Evolutionary conservation across 345 rosid genomes (phyloP).

Genomic region (Salix dunnii): DNA sequence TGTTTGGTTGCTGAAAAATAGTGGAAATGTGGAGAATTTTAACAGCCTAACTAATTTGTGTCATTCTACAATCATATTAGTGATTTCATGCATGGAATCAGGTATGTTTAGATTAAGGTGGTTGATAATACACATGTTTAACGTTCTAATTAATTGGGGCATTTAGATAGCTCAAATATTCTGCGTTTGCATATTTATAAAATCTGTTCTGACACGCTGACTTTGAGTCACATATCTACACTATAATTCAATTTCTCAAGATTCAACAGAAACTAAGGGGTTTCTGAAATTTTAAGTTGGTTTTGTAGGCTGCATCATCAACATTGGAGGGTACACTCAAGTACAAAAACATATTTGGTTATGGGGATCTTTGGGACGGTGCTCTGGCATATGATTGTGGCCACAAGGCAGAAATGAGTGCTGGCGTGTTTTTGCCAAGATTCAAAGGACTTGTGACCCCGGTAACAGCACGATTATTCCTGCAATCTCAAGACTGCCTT

Average conservation of each 20-base stretch:
- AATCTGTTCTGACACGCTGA: not conserved
- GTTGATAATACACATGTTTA: not conserved
- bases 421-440: constrained; percentile 74
- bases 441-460: constrained; percentile 59
- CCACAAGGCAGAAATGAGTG: constrained; percentile 72
- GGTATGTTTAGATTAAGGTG: not conserved
- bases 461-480: constrained; percentile 57
- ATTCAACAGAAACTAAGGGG: not conserved
- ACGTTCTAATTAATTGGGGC: not conserved
- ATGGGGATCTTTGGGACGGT: constrained; percentile 92
- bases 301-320: constrained; percentile 74
- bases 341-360: constrained; percentile 79
- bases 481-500: constrained; percentile 84
- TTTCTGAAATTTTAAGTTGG: constrained; percentile 18
- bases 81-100: not conserved
- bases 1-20: constrained; percentile 6
- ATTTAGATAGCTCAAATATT: not conserved
- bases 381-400: constrained; percentile 77
- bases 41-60: not conserved
- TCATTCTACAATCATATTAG: not conserved
- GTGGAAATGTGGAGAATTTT: not conserved
- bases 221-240: not conserved
- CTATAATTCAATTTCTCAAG: not conserved
- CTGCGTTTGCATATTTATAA: not conserved
- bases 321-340: constrained; percentile 75